These are phyloP conservation scores for Coniella vitis DNA, from an alignment of 2,329 filamentous ascomycete species.

Conservation along the genomic window DNA sequence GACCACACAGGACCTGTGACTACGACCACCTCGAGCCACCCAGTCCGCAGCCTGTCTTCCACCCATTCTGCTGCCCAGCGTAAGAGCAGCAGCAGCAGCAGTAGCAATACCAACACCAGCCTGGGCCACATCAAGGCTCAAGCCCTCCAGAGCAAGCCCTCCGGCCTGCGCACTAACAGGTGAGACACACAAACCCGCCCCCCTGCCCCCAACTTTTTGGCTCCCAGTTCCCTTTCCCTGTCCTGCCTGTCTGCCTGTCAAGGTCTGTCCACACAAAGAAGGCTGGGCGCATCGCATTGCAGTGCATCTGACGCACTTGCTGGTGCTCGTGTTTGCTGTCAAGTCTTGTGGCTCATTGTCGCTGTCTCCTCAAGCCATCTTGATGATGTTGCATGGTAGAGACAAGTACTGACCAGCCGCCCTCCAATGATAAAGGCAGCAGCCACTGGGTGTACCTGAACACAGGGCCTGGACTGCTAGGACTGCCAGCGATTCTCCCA, in stretches of 20 bases:
- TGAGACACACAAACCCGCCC: slow-evolving; percentile 25
- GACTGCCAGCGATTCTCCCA: slow-evolving; percentile 20
- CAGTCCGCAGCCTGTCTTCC: slow-evolving; percentile 3
- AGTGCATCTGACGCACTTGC: too few relatives aligned
- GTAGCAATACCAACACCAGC: slow-evolving; percentile 29
- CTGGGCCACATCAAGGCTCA: slow-evolving; percentile 23
- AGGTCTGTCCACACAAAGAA: too few relatives aligned
- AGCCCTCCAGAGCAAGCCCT: slow-evolving; percentile 18
- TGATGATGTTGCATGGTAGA: not conserved
- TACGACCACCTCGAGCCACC: slow-evolving; percentile 11
- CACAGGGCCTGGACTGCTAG: slow-evolving; percentile 24
- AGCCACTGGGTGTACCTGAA: slow-evolving; percentile 23
- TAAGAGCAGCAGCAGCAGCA: slow-evolving; percentile 4
- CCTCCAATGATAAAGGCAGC: too few relatives aligned
- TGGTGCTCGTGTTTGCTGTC: too few relatives aligned
- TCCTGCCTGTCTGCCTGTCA: slow-evolving; percentile 8
- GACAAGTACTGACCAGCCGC: slow-evolving; percentile 3
- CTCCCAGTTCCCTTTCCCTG: slow-evolving; percentile 17
- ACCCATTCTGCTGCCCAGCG: not conserved
- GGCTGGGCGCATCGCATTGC: too few relatives aligned
- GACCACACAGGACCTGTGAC: slow-evolving; percentile 11
- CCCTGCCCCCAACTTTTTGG: slow-evolving; percentile 6
- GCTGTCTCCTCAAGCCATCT: not conserved
- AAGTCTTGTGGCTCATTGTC: not conserved
- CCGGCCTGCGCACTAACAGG: slow-evolving; percentile 24